Evolutionary conservation across 2,329 filamentous ascomycete species (phyloP), one percentile per base, ranked within the genome.

Genomic region (Fusarium papillatum): DNA sequence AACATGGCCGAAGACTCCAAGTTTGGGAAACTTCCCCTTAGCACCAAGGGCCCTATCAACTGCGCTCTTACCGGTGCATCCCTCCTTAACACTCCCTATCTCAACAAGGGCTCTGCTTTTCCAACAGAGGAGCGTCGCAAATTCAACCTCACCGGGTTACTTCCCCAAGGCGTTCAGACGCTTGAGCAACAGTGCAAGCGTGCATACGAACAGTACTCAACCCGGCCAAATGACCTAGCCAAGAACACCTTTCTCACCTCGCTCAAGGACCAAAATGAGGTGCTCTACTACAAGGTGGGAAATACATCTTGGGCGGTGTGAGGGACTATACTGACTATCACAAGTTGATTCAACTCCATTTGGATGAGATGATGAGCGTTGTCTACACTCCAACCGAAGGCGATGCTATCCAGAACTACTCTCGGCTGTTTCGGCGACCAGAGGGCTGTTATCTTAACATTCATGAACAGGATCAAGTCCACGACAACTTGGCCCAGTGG

Each of bases 371-470:
- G 94, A 96, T 97, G 80, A 92, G 93, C 48, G 87, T 98, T n/a
- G 94, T 98, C 34, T 98, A 98, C 81, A 98, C 95, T 0, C 95
- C 95, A 0, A 98, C 95, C 0, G 95, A 98, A 84, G 95, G 94
- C 11, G 95, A 97, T 48, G 95, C 95, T 0, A 98, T 98, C 63
- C 91, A 95, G 76, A 94, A 96, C 74, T 98, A 95, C 81, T 97
- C 95, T 0, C 86, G 92, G 0, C 82, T 97, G 0, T 98, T 98
- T 80, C 87, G 95, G 14, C 88, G 90, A 22, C 94, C 95, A 0
- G 93, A 96, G 76, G 95, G 95, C 0, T 95, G 94, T 78, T 97
- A 95, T 76, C 83, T 97, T 63, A 95, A 94, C 78, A 93, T 97
- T 60, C 87, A 91, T 22, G 91, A 95, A 66, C 84, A 89, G 7